These are phyloP conservation scores for Aspergillus transmontanensis DNA, from an alignment of 2,329 filamentous ascomycete genomes.

Conservation along the genomic window DNA sequence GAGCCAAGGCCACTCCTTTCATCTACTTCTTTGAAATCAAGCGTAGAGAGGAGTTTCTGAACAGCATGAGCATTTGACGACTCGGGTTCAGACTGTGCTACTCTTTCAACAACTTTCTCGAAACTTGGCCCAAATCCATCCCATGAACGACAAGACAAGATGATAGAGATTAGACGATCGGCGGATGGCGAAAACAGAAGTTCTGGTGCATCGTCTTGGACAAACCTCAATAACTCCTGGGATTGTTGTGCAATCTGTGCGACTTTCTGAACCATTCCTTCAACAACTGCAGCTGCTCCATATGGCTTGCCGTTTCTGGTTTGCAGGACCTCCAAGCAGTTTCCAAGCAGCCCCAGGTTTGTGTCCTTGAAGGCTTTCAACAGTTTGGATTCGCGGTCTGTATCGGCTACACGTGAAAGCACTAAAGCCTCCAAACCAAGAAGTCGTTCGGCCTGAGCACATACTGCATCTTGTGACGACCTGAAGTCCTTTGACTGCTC, in stretches of 20 bases:
- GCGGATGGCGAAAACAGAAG: constrained; percentile 71
- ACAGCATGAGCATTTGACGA: constrained; percentile 37
- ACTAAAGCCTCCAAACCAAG: constrained; percentile 57
- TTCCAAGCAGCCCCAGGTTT: constrained; percentile 45
- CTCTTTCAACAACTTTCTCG: constrained; percentile 37
- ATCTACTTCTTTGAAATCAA: constrained; percentile 41
- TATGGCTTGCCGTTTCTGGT: constrained; percentile 67
- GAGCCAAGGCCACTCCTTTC: constrained; percentile 37
- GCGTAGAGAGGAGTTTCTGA: constrained; percentile 40
- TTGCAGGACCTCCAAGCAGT: constrained; percentile 53
- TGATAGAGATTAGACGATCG: constrained; percentile 64
- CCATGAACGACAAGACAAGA: constrained; percentile 59
- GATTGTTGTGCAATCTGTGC: constrained; percentile 45
- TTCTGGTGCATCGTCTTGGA: constrained; percentile 57
- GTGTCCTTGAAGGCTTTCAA: constrained; percentile 40
- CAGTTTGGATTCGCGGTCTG: constrained; percentile 27
- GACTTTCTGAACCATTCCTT: constrained; percentile 52
- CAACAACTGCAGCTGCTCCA: constrained; percentile 62
- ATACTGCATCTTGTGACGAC: constrained; percentile 70
- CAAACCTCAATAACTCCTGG: constrained; percentile 52
- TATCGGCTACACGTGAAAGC: constrained; percentile 29
- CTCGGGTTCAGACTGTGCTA: constrained; percentile 36
- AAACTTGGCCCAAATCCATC: constrained; percentile 43
- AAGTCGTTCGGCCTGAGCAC: constrained; percentile 68
- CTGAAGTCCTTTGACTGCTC: constrained; percentile 79